These are phyloP conservation scores for Ophiostoma sp. DNA, from an alignment of 2,329 filamentous ascomycete genomes.

Conservation along the genomic window DNA sequence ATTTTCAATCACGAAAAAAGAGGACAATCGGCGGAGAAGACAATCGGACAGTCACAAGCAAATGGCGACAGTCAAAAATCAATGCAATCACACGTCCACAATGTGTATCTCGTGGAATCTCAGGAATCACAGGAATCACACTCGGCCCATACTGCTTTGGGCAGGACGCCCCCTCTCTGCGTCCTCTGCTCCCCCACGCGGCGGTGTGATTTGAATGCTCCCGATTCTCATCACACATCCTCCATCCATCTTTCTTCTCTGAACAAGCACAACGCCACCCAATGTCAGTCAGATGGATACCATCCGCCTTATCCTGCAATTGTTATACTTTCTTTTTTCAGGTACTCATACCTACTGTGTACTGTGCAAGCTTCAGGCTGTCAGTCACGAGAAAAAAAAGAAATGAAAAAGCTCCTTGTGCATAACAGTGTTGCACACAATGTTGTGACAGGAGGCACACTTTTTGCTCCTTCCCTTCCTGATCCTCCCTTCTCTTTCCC, in stretches of 20 bases:
- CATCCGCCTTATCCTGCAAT: background rate
- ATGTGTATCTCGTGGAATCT: background rate
- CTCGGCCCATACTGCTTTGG: background rate
- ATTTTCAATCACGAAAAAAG: background rate
- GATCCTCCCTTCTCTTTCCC: background rate
- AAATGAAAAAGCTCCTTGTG: background rate
- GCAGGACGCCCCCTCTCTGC: background rate
- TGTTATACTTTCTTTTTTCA: background rate
- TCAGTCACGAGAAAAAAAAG: background rate
- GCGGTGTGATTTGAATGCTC: slow-evolving; percentile 10
- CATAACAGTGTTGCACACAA: background rate
- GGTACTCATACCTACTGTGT: no score
- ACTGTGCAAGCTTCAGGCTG: no score
- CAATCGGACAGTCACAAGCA: background rate
- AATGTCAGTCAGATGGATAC: background rate
- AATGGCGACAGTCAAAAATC: background rate
- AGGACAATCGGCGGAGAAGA: background rate
- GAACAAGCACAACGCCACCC: background rate
- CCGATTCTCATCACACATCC: slow-evolving; percentile 1
- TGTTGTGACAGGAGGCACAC: background rate
- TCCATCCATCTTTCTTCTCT: background rate
- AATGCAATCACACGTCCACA: background rate
- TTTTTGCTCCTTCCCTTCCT: background rate
- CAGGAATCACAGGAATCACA: slow-evolving; percentile 1
- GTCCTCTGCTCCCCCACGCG: slow-evolving; percentile 15